Conservation (phyloP, 768 basidiomycete genomes). For the Amanita pseudoporphyria region DNA sequence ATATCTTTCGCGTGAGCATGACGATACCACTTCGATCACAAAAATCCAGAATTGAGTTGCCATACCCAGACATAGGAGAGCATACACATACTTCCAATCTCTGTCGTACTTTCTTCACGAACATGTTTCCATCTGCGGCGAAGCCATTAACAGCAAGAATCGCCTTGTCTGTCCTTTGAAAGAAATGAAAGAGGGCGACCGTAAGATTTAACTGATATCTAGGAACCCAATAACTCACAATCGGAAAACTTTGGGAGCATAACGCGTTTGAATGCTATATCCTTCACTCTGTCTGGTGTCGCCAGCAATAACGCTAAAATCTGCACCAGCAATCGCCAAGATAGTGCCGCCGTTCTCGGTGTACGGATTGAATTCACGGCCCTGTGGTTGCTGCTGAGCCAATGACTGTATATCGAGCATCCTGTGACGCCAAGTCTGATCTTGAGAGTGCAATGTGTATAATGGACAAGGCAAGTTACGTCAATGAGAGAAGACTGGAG, state of each 20-base stretch:
- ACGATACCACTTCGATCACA: slow-evolving; percentile 74
- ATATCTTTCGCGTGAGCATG: slow-evolving; percentile 97
- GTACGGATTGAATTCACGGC: slow-evolving; percentile 80
- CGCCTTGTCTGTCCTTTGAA: slow-evolving; percentile 75
- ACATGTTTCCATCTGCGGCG: slow-evolving; percentile 94
- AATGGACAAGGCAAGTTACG: slow-evolving; percentile 18
- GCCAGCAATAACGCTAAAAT: slow-evolving; percentile 91
- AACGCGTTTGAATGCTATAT: slow-evolving; percentile 96
- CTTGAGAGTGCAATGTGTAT: background rate
- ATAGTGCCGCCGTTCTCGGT: slow-evolving; percentile 93
- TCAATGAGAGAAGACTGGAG: slow-evolving; percentile 10
- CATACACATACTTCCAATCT: slow-evolving; percentile 66
- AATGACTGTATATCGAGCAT: slow-evolving; percentile 32
- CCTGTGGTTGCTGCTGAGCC: slow-evolving; percentile 30
- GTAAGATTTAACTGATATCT: slow-evolving; percentile 6
- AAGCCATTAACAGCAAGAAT: slow-evolving; percentile 96
- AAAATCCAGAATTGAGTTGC: background rate
- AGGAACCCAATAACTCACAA: slow-evolving; percentile 48
- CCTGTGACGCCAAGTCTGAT: slow-evolving; percentile 11
- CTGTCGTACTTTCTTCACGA: slow-evolving; percentile 94
- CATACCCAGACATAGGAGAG: slow-evolving; percentile 1
- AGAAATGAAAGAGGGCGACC: slow-evolving; percentile 2
- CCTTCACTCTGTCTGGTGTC: slow-evolving; percentile 97
- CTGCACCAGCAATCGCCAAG: slow-evolving; percentile 87
- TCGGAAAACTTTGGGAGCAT: slow-evolving; percentile 91